Conservation (phyloP, 2,329 filamentous ascomycete genomes). For the Fonsecaea pedrosoi region DNA sequence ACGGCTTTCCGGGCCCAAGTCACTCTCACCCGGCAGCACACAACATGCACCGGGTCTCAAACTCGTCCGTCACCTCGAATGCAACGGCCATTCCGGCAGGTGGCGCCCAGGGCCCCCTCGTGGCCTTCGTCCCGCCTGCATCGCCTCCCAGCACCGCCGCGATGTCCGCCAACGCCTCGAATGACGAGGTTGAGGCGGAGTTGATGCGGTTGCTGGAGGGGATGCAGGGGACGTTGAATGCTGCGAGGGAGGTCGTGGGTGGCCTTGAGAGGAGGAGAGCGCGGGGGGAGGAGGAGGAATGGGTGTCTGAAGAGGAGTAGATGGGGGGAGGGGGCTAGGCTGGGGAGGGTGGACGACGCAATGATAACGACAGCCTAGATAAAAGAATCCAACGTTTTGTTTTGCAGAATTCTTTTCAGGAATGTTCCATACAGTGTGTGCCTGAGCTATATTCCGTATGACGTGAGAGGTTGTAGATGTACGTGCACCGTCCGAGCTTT, state of each 20-base stretch:
- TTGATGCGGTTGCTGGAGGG: constrained; percentile 51
- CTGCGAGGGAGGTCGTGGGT: constrained; percentile 46
- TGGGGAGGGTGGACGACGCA: not conserved
- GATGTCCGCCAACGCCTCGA: constrained; percentile 48
- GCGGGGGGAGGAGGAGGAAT: constrained; percentile 29
- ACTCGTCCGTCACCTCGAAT: constrained; percentile 16
- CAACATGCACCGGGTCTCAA: constrained; percentile 19
- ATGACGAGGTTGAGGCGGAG: constrained; percentile 48
- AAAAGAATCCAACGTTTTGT: not conserved
- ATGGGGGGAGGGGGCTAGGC: not conserved
- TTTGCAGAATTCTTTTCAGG: not conserved
- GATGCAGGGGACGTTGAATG: constrained; percentile 49
- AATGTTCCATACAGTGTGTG: not conserved
- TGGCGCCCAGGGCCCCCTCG: constrained; percentile 23
- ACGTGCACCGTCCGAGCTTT: too few relatives aligned
- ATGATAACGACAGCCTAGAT: constrained; percentile 1
- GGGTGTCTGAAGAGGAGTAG: constrained; percentile 31
- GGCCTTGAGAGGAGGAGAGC: constrained; percentile 30
- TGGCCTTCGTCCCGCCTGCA: constrained; percentile 48
- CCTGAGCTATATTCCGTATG: not conserved
- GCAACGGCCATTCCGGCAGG: constrained; percentile 20
- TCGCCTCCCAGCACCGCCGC: constrained; percentile 49
- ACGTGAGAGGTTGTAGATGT: not conserved
- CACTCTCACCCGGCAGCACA: constrained; percentile 18
- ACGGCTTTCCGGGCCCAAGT: constrained; percentile 30